phyloP scores from a whole-genome alignment of 768 basidiomycete genomes.

The Hydnum rufescens region DNA sequence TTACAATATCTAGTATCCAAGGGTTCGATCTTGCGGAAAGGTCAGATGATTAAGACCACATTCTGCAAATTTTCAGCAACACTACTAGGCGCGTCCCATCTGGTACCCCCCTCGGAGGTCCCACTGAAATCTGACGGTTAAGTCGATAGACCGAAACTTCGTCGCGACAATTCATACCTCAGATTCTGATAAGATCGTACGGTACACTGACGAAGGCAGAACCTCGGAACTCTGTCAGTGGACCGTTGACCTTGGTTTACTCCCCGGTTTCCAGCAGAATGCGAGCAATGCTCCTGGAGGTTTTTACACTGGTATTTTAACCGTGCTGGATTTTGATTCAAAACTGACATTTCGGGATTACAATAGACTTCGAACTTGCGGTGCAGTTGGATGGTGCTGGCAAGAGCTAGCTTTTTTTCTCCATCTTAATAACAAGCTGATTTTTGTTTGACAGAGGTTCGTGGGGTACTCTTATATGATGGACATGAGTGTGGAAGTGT shows the following conservation, averaged over 20 bases:
- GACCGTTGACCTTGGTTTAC: conserved; percentile 62
- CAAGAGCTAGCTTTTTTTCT: too few relatives aligned
- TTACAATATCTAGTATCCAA: conserved; percentile 75
- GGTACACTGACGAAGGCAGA: conserved; percentile 54
- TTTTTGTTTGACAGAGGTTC: conserved; percentile 44
- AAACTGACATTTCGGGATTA: background rate
- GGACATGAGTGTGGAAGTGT: conserved; percentile 66
- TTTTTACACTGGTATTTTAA: conserved; percentile 53
- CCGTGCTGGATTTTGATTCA: background rate
- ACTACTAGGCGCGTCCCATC: conserved; percentile 22
- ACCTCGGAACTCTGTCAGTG: conserved; percentile 24
- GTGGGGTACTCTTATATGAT: conserved; percentile 55
- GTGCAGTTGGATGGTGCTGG: conserved; percentile 71
- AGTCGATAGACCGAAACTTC: conserved; percentile 43
- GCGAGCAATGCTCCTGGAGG: conserved; percentile 37
- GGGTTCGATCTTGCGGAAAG: conserved; percentile 70
- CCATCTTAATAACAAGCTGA: too few relatives aligned
- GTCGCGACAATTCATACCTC: conserved; percentile 69
- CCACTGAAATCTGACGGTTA: conserved; percentile 17
- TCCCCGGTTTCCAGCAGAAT: conserved; percentile 62
- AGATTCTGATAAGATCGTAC: conserved; percentile 52
- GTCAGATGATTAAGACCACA: conserved; percentile 64
- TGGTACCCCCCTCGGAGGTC: conserved; percentile 4
- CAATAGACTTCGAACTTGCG: conserved; percentile 61
- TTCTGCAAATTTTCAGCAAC: conserved; percentile 34